These are phyloP conservation scores for Glarea lozoyensis DNA, from an alignment of 495 filamentous ascomycete species.

Conservation along the genomic window DNA sequence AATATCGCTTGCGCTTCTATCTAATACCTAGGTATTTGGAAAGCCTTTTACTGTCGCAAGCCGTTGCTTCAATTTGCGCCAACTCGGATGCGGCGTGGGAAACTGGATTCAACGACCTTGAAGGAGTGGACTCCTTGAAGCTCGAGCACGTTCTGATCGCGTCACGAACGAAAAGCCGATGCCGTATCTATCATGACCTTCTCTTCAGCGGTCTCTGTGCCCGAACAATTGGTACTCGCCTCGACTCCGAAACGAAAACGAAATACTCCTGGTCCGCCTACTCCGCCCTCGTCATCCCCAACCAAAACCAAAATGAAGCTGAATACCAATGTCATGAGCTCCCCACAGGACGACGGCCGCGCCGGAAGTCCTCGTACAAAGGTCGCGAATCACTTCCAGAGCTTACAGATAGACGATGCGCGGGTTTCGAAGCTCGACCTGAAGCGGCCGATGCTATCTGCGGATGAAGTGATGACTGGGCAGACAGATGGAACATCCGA, in stretches of 20 bases:
- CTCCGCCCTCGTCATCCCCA: conserved; percentile 12
- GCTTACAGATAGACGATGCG: conserved; percentile 48
- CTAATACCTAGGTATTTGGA: no score
- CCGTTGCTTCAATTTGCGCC: no score
- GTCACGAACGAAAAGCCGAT: no score
- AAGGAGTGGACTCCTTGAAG: no score
- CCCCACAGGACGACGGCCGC: conserved; percentile 23
- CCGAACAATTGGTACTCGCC: no score
- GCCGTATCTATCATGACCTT: no score
- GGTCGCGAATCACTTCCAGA: conserved; percentile 55
- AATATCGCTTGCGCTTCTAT: no score
- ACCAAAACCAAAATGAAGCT: conserved; percentile 3
- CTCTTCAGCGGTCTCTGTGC: no score
- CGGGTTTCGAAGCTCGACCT: conserved; percentile 25
- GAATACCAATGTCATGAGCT: conserved; percentile 3
- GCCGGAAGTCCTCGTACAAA: conserved; percentile 51
- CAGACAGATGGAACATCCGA: conserved; percentile 7
- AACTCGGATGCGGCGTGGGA: no score
- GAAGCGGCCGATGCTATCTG: conserved; percentile 13
- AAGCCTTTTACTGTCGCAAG: no score
- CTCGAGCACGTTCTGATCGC: no score
- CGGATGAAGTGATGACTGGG: conserved; percentile 11
- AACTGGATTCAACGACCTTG: no score
- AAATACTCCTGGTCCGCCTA: conserved; percentile 22
- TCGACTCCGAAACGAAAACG: conserved; percentile 40